These are phyloP conservation scores for Mycena metata DNA, from an alignment of 768 basidiomycete species.

Conservation along the genomic window DNA sequence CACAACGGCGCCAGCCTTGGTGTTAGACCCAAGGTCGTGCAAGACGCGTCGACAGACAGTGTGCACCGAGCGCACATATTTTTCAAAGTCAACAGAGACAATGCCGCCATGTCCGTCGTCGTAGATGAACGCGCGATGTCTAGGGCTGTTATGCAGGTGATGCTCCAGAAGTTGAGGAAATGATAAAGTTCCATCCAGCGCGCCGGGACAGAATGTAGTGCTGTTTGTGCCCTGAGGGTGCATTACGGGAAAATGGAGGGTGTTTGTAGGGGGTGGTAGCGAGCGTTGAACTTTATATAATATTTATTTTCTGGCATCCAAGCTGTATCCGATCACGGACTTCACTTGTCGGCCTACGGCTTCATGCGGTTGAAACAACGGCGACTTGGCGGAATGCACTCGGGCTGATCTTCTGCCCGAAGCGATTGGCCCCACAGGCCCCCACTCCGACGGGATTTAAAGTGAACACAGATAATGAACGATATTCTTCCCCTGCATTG, in stretches of 20 bases:
- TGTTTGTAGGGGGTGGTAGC: too few relatives aligned
- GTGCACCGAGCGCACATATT: conserved; percentile 20
- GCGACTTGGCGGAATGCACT: too few relatives aligned
- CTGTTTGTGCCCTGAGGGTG: conserved; percentile 7
- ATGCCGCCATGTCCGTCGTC: conserved; percentile 10
- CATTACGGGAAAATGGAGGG: background rate
- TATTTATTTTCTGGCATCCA: background rate
- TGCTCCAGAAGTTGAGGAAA: conserved; percentile 27
- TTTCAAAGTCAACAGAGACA: conserved; percentile 9
- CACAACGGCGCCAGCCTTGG: background rate
- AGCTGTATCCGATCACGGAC: too few relatives aligned
- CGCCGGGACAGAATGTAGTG: conserved; percentile 9
- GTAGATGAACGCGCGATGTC: conserved; percentile 27
- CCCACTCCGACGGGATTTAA: too few relatives aligned
- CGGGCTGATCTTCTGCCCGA: too few relatives aligned
- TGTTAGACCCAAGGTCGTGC: background rate
- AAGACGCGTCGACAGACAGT: background rate
- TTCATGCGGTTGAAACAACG: too few relatives aligned
- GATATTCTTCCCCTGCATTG: too few relatives aligned
- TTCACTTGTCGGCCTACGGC: too few relatives aligned
- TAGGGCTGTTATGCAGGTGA: conserved; percentile 24
- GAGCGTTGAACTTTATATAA: too few relatives aligned
- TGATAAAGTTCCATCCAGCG: conserved; percentile 19
- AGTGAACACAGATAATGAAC: too few relatives aligned
- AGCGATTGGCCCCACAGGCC: too few relatives aligned